A percentile compares a stretch with the other conserved stretches of the same genome.
Conservation (phyloP, 2,329 filamentous ascomycete species). For the Raffaelea ambrosiae region DNA sequence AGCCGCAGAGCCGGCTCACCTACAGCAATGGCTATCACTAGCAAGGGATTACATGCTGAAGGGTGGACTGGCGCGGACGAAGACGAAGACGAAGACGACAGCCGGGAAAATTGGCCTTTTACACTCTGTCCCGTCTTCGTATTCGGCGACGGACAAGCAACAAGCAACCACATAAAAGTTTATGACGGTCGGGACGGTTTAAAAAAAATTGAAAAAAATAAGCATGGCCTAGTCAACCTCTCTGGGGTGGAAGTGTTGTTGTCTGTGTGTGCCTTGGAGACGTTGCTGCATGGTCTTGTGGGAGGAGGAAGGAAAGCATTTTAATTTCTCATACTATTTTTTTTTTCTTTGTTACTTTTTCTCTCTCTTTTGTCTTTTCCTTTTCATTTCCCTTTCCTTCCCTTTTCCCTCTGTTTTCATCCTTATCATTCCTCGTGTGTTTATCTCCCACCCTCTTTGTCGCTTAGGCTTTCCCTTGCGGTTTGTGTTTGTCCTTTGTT, state of each 20-base stretch:
- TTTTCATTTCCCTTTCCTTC: neutral
- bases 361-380: neutral
- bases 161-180: too few species aligned
- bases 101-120: neutral
- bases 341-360: neutral
- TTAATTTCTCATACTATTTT: neutral
- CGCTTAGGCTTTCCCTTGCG: too few species aligned
- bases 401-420: neutral
- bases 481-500: neutral
- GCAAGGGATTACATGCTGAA: constrained; percentile 6
- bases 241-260: too few species aligned
- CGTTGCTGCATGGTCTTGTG: too few species aligned
- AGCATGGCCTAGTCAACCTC: too few species aligned
- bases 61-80: neutral
- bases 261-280: too few species aligned
- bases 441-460: neutral
- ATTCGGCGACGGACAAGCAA: too few species aligned
- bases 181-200: too few species aligned
- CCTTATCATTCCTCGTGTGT: neutral
- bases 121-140: neutral
- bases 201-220: too few species aligned
- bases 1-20: constrained; percentile 8
- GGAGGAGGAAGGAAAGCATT: neutral
- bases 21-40: constrained; percentile 23
- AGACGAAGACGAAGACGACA: neutral